phyloP scores from a whole-genome alignment of 2,329 filamentous ascomycete genomes.

The Colletotrichum phormii region DNA sequence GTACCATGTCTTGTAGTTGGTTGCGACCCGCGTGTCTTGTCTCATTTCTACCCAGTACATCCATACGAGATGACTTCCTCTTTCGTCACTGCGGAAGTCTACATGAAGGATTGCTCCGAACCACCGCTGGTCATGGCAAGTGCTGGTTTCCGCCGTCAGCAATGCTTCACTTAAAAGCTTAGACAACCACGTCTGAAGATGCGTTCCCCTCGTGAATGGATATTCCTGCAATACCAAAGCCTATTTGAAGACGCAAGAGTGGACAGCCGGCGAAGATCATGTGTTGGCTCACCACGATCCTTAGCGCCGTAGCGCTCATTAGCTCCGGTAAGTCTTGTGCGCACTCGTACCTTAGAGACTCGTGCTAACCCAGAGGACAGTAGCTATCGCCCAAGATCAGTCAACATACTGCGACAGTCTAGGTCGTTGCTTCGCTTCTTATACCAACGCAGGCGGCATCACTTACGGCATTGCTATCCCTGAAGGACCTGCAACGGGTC shows the following conservation, averaged over 20 bases:
- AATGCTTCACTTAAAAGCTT: neutral
- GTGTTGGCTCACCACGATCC: constrained; percentile 21
- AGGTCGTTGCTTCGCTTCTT: constrained; percentile 40
- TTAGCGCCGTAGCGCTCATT: constrained; percentile 28
- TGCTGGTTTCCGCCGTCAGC: neutral
- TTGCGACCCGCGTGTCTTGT: constrained; percentile 1
- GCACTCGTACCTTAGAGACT: too few species aligned
- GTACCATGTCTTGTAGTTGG: neutral
- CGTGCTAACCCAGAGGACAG: neutral
- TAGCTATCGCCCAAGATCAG: constrained; percentile 25
- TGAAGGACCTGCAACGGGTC: constrained; percentile 39
- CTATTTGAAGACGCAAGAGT: neutral
- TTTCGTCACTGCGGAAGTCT: neutral
- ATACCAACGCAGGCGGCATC: constrained; percentile 43
- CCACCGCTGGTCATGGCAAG: neutral
- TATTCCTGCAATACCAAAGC: neutral
- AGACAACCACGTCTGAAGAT: too few species aligned
- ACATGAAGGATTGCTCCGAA: neutral
- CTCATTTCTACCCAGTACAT: neutral
- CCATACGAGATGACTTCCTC: neutral
- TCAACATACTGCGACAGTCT: constrained; percentile 39
- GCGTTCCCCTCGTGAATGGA: neutral
- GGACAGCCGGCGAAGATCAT: constrained; percentile 15
- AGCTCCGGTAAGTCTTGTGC: constrained; percentile 23
- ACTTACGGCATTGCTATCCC: constrained; percentile 52